Evolutionary conservation across 2,329 filamentous ascomycete genomes (phyloP).

Genomic region (Fusarium vanettenii): DNA sequence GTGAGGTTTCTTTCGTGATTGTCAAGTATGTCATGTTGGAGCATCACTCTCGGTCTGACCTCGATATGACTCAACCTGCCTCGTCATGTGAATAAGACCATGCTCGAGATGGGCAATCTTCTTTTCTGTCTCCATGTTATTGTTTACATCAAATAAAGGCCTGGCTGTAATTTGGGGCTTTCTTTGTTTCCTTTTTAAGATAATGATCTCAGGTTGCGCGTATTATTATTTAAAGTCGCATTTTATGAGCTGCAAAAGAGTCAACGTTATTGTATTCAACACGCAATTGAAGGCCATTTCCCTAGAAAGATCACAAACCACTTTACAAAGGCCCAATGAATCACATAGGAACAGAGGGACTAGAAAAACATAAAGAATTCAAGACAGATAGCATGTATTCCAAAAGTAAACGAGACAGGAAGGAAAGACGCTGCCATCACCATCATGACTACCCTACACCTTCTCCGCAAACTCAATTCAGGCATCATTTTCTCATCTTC

Average conservation of each 20-base stretch:
- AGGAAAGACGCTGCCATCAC: neutral
- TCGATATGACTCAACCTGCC: too few relatives aligned
- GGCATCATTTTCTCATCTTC: neutral
- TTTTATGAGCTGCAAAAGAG: neutral
- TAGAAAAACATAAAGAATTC: neutral
- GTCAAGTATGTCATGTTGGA: neutral
- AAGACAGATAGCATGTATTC: neutral
- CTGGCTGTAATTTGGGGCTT: neutral
- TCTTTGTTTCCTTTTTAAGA: neutral
- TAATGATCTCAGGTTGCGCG: neutral
- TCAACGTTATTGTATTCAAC: too few relatives aligned
- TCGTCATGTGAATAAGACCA: neutral
- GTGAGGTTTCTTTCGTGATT: neutral
- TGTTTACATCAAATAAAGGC: too few relatives aligned
- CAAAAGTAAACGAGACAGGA: neutral
- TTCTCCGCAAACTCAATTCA: slow-evolving; percentile 27
- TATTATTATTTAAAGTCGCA: neutral
- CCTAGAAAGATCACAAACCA: neutral
- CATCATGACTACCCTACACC: slow-evolving; percentile 21
- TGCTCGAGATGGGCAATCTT: neutral
- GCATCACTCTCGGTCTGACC: too few relatives aligned
- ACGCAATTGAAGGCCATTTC: neutral
- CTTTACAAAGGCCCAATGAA: neutral
- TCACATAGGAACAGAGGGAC: neutral
- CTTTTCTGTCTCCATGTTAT: neutral